Conservation (phyloP, 352 stramenopile genomes). For the Saprolegnia parasitica region DNA sequence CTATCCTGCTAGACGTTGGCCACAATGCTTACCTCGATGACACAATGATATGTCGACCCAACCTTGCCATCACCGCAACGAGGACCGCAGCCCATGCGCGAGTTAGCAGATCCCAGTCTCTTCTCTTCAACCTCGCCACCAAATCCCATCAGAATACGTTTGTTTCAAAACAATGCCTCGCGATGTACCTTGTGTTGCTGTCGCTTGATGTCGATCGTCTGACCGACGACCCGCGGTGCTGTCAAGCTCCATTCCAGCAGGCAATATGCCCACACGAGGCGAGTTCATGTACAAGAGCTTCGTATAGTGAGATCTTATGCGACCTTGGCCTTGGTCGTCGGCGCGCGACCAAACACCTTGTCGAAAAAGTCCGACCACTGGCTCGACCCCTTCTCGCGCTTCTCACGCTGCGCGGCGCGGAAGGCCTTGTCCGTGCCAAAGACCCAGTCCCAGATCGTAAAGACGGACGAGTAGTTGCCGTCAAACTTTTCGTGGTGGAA, state of each 20-base stretch:
- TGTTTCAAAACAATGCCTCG: no score
- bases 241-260: no score
- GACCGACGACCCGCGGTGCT: neutral
- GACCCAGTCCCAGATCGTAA: slow-evolving; percentile 30
- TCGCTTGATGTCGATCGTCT: neutral
- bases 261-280: neutral
- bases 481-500: slow-evolving; percentile 33
- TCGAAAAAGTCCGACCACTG: slow-evolving; percentile 27
- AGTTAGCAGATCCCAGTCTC: no score
- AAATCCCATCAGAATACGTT: no score
- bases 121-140: no score
- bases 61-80: no score
- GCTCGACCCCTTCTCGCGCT: slow-evolving; percentile 7
- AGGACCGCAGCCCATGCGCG: no score
- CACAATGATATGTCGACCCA: no score
- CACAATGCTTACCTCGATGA: no score
- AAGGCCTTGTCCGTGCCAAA: slow-evolving; percentile 30
- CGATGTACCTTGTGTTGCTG: no score
- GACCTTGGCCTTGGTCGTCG: slow-evolving; percentile 17
- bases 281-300: neutral
- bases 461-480: slow-evolving; percentile 30
- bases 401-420: slow-evolving; percentile 5
- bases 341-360: neutral
- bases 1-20: no score
- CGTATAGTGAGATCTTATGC: slow-evolving; percentile 13